Evolutionary conservation across 108 stramenopile species (phyloP).

Genomic region (Cyclostephanos invisitatus): DNA sequence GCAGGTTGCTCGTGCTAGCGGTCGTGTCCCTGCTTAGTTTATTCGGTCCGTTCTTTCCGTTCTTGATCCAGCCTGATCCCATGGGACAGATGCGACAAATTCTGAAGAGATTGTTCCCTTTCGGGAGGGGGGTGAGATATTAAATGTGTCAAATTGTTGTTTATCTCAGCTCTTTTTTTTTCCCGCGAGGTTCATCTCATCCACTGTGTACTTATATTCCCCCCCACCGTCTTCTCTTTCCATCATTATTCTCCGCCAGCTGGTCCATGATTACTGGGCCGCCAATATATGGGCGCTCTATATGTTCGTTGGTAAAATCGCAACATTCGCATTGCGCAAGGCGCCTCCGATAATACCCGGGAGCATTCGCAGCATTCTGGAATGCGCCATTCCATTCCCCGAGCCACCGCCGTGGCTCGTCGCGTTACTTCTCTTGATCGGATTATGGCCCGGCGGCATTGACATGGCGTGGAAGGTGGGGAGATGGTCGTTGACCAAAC

Average conservation of each 20-base stretch:
- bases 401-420: constrained; percentile 65
- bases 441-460: constrained; percentile 52
- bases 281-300: constrained; percentile 97
- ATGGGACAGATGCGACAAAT: constrained; percentile 70
- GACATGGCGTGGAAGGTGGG: constrained; percentile 45
- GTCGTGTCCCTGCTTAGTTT: constrained; percentile 56
- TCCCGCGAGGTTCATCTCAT: neutral
- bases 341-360: constrained; percentile 2
- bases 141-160: no score
- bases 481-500: constrained; percentile 9
- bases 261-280: constrained; percentile 98
- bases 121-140: constrained; percentile 81
- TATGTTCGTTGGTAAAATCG: constrained; percentile 55
- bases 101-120: constrained; percentile 90
- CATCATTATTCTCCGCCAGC: constrained; percentile 1
- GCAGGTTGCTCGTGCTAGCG: constrained; percentile 63
- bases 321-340: constrained; percentile 29
- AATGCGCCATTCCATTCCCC: constrained; percentile 50
- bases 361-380: constrained; percentile 18
- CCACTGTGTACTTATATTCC: constrained; percentile 5
- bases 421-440: constrained; percentile 54
- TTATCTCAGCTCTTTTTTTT: neutral
- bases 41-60: constrained; percentile 70
- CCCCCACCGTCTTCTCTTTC: neutral
- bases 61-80: constrained; percentile 41